These are phyloP conservation scores for Neofusicoccum sp. DNA, from an alignment of 2,329 filamentous ascomycete species.

Conservation along the genomic window DNA sequence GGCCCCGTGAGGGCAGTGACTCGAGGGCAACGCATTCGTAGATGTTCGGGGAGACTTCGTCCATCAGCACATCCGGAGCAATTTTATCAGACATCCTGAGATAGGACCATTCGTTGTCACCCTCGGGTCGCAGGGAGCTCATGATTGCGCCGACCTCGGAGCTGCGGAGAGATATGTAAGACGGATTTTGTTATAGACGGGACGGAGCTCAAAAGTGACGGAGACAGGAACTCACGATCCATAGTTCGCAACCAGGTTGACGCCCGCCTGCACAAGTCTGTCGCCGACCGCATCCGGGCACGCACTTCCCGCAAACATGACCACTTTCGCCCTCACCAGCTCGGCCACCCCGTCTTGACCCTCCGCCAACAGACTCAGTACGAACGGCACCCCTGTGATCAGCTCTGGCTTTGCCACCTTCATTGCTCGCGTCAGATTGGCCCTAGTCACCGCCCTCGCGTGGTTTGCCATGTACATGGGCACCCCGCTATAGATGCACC, in stretches of 20 bases:
- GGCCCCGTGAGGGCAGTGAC: conserved; percentile 35
- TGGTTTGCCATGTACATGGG: conserved; percentile 1
- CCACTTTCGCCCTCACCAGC: conserved; percentile 49
- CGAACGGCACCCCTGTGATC: conserved; percentile 63
- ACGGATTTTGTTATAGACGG: conserved; percentile 43
- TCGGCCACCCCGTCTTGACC: conserved; percentile 52
- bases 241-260: conserved; percentile 58
- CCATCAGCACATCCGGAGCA: conserved; percentile 38
- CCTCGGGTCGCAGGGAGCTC: conserved; percentile 55
- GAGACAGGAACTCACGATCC: conserved; percentile 38
- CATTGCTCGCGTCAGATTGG: conserved; percentile 29
- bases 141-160: conserved; percentile 45
- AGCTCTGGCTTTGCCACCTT: conserved; percentile 44
- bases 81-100: conserved; percentile 44
- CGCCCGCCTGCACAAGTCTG: conserved; percentile 50
- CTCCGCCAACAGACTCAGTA: conserved; percentile 62
- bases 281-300: conserved; percentile 61
- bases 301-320: conserved; percentile 57
- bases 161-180: background rate
- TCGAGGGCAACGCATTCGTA: conserved; percentile 37
- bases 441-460: conserved; percentile 10
- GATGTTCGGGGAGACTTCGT: conserved; percentile 35
- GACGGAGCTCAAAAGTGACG: background rate
- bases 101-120: conserved; percentile 62
- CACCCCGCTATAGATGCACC: background rate